Evolutionary conservation across 2,329 filamentous ascomycete species (phyloP).

Genomic region (Beauveria asiatica): DNA sequence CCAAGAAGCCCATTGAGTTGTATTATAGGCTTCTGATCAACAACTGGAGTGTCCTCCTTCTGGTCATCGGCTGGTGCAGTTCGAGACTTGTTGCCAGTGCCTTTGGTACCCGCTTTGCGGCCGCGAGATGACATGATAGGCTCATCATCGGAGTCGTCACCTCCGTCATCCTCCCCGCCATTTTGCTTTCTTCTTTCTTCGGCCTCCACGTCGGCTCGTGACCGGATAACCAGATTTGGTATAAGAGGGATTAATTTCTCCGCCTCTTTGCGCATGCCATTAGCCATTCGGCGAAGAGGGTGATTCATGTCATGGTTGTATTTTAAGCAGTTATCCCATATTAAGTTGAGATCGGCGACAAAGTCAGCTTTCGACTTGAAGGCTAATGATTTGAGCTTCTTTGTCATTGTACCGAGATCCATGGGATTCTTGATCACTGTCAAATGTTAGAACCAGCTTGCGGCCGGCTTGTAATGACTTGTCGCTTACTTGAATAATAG

Average conservation of each 20-base stretch:
- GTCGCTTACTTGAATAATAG: slow-evolving; percentile 73
- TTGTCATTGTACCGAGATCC: slow-evolving; percentile 97
- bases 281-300: slow-evolving; percentile 81
- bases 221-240: slow-evolving; percentile 81
- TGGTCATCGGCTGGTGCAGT: slow-evolving; percentile 60
- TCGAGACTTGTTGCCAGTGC: slow-evolving; percentile 61
- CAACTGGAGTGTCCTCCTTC: slow-evolving; percentile 69
- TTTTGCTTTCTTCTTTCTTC: slow-evolving; percentile 79
- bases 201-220: slow-evolving; percentile 88
- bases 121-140: slow-evolving; percentile 97
- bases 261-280: slow-evolving; percentile 94
- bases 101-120: slow-evolving; percentile 71
- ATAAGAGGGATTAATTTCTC: slow-evolving; percentile 94
- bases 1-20: slow-evolving; percentile 57
- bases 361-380: slow-evolving; percentile 93
- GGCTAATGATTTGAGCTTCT: slow-evolving; percentile 75
- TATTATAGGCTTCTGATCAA: slow-evolving; percentile 65
- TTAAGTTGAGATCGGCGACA: slow-evolving; percentile 83
- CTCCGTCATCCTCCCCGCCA: slow-evolving; percentile 72
- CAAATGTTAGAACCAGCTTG: slow-evolving; percentile 19
- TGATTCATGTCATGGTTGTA: slow-evolving; percentile 90
- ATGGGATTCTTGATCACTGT: slow-evolving; percentile 91
- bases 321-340: slow-evolving; percentile 93
- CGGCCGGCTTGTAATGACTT: slow-evolving; percentile 13
- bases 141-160: slow-evolving; percentile 91